Base-by-base conservation (phyloP, 305 asterid genomes). In the Solanum aculeatissimum region DNA sequence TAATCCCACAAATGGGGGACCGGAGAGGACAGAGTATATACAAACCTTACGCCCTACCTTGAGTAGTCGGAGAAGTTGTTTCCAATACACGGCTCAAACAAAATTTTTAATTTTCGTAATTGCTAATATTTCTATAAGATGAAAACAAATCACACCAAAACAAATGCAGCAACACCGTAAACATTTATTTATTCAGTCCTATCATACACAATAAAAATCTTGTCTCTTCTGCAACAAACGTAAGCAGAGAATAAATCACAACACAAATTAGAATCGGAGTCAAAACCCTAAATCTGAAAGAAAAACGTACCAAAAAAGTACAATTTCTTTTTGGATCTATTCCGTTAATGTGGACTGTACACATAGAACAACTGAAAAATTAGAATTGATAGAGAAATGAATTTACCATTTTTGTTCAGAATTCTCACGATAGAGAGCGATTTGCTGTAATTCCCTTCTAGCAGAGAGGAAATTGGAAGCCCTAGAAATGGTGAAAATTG, bases 381-480 rank as follows among this genome's bases (percentile, higher is more conserved):
- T 25, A 47, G 19, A 77, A 77, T 77, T 29, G 29, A 27, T 27
- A 77, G 19, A 77, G 11, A 29, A 51, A 77, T 27, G 65, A 51
- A n/a, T 16, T 51, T 77, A 77, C 82, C 82, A 77, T 77, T 29
- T 71, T 77, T 51, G 82, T 29, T 77, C 65, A 29, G 65, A 77
- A 77, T 51, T 77, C 27, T 43, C 32, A n/a, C 35, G 9, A 68
- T 18, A n/a, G 32, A 11, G 80, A 14, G 13, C 51, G 7, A 43
- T 72, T 72, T 43, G 29, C 18, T 70, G 66, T 19, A 10, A 70
- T 70, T 65, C 47, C 23, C 74, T 16, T 66, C 16, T 0, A 66
- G 74, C 25, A 66, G 47, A 66, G 25, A 68, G 15, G 45, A 66
- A 18, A 40, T 38, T 45, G 43, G 57, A 8, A 45, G 13, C 35